phyloP scores from a whole-genome alignment of 495 filamentous ascomycete species.

The Daldinia grandis region DNA sequence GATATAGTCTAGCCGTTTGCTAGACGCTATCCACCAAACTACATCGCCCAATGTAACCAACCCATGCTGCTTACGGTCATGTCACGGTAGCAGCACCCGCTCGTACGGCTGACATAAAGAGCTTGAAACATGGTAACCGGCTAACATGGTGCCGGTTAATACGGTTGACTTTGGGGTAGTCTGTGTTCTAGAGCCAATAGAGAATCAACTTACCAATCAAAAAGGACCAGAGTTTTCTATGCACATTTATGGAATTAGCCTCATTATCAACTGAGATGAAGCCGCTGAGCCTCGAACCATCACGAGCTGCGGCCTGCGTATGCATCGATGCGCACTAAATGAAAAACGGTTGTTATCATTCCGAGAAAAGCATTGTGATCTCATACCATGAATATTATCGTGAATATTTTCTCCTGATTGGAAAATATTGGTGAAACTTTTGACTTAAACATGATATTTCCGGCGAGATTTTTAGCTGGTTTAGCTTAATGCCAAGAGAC shows the following conservation, averaged over 20 bases:
- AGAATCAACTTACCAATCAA: neutral
- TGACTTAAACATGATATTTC: neutral
- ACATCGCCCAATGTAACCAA: slow-evolving; percentile 12
- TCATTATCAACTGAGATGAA: neutral
- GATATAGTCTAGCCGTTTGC: neutral
- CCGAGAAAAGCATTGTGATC: no score
- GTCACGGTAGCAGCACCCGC: neutral
- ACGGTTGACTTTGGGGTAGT: neutral
- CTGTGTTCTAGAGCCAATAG: neutral
- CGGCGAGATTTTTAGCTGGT: neutral
- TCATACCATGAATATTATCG: no score
- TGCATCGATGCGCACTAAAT: neutral
- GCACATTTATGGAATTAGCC: neutral
- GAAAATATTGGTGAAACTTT: no score
- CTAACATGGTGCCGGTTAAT: neutral
- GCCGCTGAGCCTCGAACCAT: neutral
- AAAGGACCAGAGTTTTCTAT: neutral
- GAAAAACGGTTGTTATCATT: neutral
- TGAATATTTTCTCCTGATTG: no score
- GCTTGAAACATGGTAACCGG: neutral
- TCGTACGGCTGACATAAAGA: slow-evolving; percentile 1
- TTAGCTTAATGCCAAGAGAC: neutral
- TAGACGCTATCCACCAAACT: neutral
- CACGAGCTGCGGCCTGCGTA: neutral
- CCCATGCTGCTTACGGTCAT: slow-evolving; percentile 3